Base-by-base conservation (phyloP, 768 basidiomycete genomes). In the Collybia nuda region DNA sequence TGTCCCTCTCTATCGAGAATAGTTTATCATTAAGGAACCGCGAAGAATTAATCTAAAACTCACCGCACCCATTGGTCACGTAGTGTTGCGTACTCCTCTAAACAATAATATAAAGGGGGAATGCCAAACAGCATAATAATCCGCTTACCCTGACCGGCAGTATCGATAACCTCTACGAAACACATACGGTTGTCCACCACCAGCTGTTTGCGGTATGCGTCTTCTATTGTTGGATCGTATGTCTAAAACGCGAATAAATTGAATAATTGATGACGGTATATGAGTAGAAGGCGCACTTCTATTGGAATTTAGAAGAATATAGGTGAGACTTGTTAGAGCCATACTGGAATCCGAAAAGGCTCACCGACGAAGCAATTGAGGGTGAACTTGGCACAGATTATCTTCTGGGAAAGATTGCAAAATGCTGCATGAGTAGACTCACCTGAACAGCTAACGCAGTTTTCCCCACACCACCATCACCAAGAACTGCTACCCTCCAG, bases 41-140 rank as follows among this genome's bases (percentile, higher is more conserved):
- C 40, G 47, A 51, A 39, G 23, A 46, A 37, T 44, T 40, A 56
- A 52, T 43, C 47, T 40, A 48, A 43, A 49, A 78, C 87, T 69
- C 54, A 96, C 94, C 94, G 85, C 60, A 97, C 93, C 94, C 94
- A 98, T 70, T 98, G 95, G 76, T 97, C 93, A 58, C 94, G 86
- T 56, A 98, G 78, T 44, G 95, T 94, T 44, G 93, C 93, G 60
- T 96, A 98, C 67, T 97, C 94, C 89, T 98, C 94, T 97, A 68
- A 42, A 22, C 29, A 46, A 22, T 5, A 48, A 39, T 43, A 48
- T 50, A 45, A 50, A 51, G 51, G 55, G 56, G 47, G 60, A 62
- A 50, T 48, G 24, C 45, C 44, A 53, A 44, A 24, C 44, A 39
- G 38, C 12, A 21, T 56, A 47, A 40, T 40, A 42, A 56, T 24